Evolutionary conservation across 495 filamentous ascomycete species (phyloP).

Genomic region (Xylaria acuta): DNA sequence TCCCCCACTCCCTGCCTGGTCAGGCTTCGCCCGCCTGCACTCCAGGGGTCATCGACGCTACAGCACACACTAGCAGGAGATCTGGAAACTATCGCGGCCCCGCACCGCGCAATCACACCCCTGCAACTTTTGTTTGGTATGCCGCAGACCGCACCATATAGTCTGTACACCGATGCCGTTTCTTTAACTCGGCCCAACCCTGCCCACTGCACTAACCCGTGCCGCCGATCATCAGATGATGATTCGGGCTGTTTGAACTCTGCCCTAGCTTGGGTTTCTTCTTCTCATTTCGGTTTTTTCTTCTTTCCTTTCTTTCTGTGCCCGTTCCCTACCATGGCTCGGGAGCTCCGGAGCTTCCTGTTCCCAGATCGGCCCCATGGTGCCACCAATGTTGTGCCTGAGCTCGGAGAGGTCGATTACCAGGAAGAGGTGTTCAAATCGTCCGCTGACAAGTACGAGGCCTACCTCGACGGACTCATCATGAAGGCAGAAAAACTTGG

Average conservation of each 20-base stretch:
- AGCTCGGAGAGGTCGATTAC: constrained; percentile 52
- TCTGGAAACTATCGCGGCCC: constrained; percentile 20
- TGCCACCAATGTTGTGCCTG: constrained; percentile 35
- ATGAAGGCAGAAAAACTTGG: constrained; percentile 50
- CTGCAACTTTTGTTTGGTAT: constrained; percentile 8
- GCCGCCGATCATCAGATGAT: constrained; percentile 34
- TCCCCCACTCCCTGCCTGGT: constrained; percentile 3
- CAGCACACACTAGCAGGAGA: constrained; percentile 4
- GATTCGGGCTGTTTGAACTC: constrained; percentile 32
- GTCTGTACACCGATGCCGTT: not conserved
- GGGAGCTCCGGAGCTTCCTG: constrained; percentile 32
- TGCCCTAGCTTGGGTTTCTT: constrained; percentile 25
- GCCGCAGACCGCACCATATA: not conserved
- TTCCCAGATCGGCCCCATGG: constrained; percentile 27
- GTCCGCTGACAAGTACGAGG: constrained; percentile 45
- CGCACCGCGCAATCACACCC: constrained; percentile 11
- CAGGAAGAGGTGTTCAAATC: constrained; percentile 50
- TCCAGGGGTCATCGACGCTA: constrained; percentile 14
- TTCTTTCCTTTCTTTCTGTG: constrained; percentile 5
- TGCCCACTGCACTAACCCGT: not conserved
- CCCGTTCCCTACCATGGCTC: constrained; percentile 31
- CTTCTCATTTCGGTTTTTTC: constrained; percentile 6
- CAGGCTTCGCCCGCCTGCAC: constrained; percentile 6
- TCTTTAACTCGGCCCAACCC: constrained; percentile 12
- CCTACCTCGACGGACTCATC: constrained; percentile 46